Evolutionary conservation across 2,329 filamentous ascomycete species (phyloP).

Genomic region (Colletotrichum paranaense): DNA sequence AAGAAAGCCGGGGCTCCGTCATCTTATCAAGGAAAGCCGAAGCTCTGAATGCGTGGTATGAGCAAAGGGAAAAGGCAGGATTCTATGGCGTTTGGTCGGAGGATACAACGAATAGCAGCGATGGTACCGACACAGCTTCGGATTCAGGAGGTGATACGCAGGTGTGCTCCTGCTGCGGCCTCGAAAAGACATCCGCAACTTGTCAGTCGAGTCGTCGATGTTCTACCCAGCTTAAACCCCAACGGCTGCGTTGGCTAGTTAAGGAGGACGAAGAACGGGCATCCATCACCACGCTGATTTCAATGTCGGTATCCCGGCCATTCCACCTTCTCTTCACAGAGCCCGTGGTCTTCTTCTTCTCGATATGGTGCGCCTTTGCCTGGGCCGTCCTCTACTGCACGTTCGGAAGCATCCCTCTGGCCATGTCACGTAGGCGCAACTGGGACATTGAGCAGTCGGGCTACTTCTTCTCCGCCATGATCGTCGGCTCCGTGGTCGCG

Average conservation of each 20-base stretch:
- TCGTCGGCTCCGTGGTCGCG: slow-evolving; percentile 72
- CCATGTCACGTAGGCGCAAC: slow-evolving; percentile 75
- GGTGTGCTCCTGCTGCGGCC: not conserved
- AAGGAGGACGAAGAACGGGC: slow-evolving; percentile 81
- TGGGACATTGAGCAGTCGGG: slow-evolving; percentile 75
- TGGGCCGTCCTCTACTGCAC: slow-evolving; percentile 92
- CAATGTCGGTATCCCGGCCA: slow-evolving; percentile 79
- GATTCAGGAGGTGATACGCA: slow-evolving; percentile 18
- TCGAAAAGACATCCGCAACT: slow-evolving; percentile 8
- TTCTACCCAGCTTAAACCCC: slow-evolving; percentile 4
- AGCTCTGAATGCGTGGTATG: slow-evolving; percentile 83
- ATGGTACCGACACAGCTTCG: slow-evolving; percentile 6
- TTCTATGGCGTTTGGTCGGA: slow-evolving; percentile 59
- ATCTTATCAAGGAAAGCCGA: slow-evolving; percentile 81
- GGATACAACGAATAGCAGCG: slow-evolving; percentile 25
- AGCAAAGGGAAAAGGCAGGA: slow-evolving; percentile 74
- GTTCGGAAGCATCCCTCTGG: slow-evolving; percentile 82
- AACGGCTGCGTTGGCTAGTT: slow-evolving; percentile 82
- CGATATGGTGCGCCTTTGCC: slow-evolving; percentile 87
- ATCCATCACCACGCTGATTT: slow-evolving; percentile 76
- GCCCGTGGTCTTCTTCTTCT: slow-evolving; percentile 86
- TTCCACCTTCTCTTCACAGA: slow-evolving; percentile 83
- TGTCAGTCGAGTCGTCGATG: slow-evolving; percentile 11
- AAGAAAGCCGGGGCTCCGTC: slow-evolving; percentile 85
- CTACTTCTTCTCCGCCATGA: slow-evolving; percentile 73